Evolutionary conservation across 2,329 filamentous ascomycete genomes (phyloP), one percentile per base, ranked within the genome.

Genomic region (Alternaria viburni): DNA sequence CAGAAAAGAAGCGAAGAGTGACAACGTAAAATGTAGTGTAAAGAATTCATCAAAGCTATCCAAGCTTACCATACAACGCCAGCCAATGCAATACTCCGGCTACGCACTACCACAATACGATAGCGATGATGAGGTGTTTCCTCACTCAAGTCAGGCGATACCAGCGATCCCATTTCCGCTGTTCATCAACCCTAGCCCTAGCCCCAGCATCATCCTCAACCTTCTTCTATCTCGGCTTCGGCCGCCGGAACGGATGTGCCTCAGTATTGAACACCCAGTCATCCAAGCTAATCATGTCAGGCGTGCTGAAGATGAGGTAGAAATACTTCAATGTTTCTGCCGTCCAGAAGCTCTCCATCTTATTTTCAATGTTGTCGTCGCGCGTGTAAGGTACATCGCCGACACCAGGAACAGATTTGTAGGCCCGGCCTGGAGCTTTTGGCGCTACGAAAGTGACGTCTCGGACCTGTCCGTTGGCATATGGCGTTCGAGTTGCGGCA

Each of bases 301-400:
- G 75, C 44, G 79, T 77, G 54, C 80, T 82, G 66, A 84, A 85
- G 4, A 84, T 75, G 1, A 85, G 69, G 61, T 84, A 85, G 59
- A 85, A 84, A 63, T 85, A 85, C 74, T 85, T 85, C 46, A 85
- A 64, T 65, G 83, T 85, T 70, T 85, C 83, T 2, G 83, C 83
- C 45, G 82, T 75, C 83, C 83, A 85, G 62, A 85, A 85, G 49
- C 79, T 82, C 73, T 80, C 77, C 69, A 77, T 77, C 57, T 80
- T 77, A 45, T 80, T 78, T 25, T 78, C 76, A 0, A 73, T 60
- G 11, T 73, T 72, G 4, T 66, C 62, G 28, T 69, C 64, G n/a
- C 60, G 57, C 4, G 52, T 65, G n/a, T 46, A 52, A 1, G 54
- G 47, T 11, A 28, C 23, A 5, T 54, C 46, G 2, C 46, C 46